Base-by-base conservation (phyloP, 2,329 filamentous ascomycete genomes). In the Monilinia fructigena region DNA sequence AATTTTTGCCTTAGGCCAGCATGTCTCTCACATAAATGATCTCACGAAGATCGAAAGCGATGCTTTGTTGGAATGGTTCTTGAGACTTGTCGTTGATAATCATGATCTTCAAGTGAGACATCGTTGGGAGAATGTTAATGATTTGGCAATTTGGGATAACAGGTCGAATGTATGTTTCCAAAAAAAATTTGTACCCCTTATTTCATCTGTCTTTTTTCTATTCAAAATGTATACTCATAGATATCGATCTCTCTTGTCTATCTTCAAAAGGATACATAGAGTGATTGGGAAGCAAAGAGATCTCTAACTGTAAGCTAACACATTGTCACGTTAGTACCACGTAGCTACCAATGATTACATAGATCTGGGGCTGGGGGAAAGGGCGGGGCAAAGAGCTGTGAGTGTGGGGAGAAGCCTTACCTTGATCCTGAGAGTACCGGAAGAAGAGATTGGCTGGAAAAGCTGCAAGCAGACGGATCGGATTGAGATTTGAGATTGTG, bases 71-170 rank as follows among this genome's bases (percentile, higher is more conserved):
- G 73, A 80, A n/a, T 83, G 81, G 80, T 84, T 86, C 68, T 74
- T 82, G 10, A 75, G 79, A 48, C 75, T 85, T 14, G 76, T 86
- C 1, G 77, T 80, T 54, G 80, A 85, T 72, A 85, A 86, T 72
- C 83, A 86, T 70, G 83, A 85, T 71, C 74, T 86, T 54, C 83
- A 86, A 74, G 81, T 85, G 4, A 55, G 77, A 40, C 66, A 76
- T 53, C 70, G 74, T 20, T 79, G 77, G 78, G 71, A 77, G 67
- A 74, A 75, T 67, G 47, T 64, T 0, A 78, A 79, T 68, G 78
- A 79, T 71, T 55, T 78, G 12, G 80, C 83, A 0, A 85, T 86
- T 69, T 86, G 85, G 84, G 84, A 86, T 70, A 86, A 86, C 68
- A 76, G 84, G 16, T 62, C 59, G 35, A 81, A 79, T 70, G 81